These are phyloP conservation scores for Dryas drummondii DNA, from an alignment of 306 rosid genomes.

Conservation along the genomic window DNA sequence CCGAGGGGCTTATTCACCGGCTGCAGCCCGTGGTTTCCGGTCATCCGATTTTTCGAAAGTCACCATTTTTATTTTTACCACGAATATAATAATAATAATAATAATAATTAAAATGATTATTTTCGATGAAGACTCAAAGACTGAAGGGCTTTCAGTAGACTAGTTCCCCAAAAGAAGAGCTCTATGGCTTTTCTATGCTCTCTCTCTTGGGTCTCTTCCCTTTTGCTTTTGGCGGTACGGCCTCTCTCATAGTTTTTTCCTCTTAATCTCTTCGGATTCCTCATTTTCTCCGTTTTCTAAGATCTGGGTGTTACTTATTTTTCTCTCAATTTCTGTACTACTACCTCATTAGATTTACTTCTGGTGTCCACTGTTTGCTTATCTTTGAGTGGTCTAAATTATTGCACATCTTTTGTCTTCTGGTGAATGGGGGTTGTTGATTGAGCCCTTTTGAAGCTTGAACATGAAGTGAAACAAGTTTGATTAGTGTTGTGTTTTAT, in stretches of 20 bases:
- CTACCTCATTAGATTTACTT: constrained; percentile 14
- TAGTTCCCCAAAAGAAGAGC: constrained; percentile 43
- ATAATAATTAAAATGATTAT: not conserved
- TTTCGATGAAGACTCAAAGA: not conserved
- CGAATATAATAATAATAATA: not conserved
- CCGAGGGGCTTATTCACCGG: constrained; percentile 47
- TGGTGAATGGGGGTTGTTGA: constrained; percentile 36
- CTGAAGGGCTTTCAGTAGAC: constrained; percentile 24
- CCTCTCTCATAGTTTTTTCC: constrained; percentile 20
- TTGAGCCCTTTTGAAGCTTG: constrained; percentile 45
- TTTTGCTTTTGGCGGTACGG: constrained; percentile 42
- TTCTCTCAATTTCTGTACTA: constrained; percentile 27
- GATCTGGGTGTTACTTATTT: constrained; percentile 22
- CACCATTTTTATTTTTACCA: not conserved
- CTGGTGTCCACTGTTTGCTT: constrained; percentile 33
- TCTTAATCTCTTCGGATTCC: constrained; percentile 15
- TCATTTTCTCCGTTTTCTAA: constrained; percentile 14
- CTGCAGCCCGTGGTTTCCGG: constrained; percentile 47
- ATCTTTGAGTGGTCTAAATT: constrained; percentile 36
- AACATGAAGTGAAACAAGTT: constrained; percentile 45
- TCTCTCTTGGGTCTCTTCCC: constrained; percentile 4
- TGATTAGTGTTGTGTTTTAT: constrained; percentile 43
- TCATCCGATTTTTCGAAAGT: constrained; percentile 28
- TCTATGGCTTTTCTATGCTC: constrained; percentile 40
- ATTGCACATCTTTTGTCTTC: constrained; percentile 29